Evolutionary conservation across 805 yeast genomes (phyloP).

Genomic region (Kodamaea sagamina): DNA sequence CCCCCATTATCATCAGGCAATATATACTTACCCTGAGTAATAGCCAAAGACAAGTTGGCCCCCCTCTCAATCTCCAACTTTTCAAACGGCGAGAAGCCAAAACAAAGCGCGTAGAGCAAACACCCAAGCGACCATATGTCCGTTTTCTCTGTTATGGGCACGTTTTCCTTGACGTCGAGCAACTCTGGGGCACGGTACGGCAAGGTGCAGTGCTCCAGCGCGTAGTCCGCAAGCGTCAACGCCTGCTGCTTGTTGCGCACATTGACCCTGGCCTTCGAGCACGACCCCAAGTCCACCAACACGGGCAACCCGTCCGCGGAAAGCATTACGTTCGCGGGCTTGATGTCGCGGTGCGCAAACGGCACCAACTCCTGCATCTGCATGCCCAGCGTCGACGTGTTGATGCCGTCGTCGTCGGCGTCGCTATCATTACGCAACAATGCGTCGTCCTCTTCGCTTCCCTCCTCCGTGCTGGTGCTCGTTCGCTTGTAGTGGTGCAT

Average conservation of each 20-base stretch:
- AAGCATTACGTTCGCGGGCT: slow-evolving; percentile 87
- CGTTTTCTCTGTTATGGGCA: slow-evolving; percentile 66
- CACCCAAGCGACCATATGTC: slow-evolving; percentile 96
- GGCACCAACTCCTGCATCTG: slow-evolving; percentile 61
- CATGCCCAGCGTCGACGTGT: slow-evolving; percentile 27
- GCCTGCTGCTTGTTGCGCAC: slow-evolving; percentile 69
- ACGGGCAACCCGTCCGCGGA: slow-evolving; percentile 75
- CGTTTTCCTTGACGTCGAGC: slow-evolving; percentile 69
- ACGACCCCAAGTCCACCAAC: slow-evolving; percentile 81
- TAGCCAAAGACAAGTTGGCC: slow-evolving; percentile 77
- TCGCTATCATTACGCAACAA: slow-evolving; percentile 21
- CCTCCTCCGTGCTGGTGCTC: slow-evolving; percentile 7
- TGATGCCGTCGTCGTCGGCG: slow-evolving; percentile 30
- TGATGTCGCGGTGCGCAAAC: slow-evolving; percentile 83
- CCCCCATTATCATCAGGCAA: slow-evolving; percentile 50
- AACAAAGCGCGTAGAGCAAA: slow-evolving; percentile 72
- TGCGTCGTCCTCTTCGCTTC: slow-evolving; percentile 14
- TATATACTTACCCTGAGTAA: slow-evolving; percentile 62
- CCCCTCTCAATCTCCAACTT: slow-evolving; percentile 79
- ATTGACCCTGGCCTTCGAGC: slow-evolving; percentile 58
- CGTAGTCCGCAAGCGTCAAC: slow-evolving; percentile 72
- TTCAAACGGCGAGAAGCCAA: slow-evolving; percentile 85
- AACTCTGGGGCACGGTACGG: slow-evolving; percentile 92
- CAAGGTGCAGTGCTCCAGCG: slow-evolving; percentile 81
- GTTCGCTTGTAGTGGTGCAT: slow-evolving; percentile 64